Base-by-base conservation (phyloP, 352 stramenopile genomes). In the Pythium apleroticum region DNA sequence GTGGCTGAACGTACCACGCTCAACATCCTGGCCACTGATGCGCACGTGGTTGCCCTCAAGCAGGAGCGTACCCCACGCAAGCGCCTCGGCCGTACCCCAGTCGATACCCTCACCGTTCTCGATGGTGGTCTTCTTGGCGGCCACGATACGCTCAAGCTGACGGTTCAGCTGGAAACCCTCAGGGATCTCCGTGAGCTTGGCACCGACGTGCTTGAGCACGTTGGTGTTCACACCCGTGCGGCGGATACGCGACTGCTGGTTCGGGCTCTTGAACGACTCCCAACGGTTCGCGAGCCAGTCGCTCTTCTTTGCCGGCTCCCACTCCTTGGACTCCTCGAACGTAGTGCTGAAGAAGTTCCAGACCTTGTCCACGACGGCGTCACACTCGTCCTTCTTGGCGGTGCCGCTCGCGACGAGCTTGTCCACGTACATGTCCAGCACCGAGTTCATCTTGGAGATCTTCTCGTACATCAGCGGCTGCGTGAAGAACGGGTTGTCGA, bases 181-280 rank as follows among this genome's bases (percentile, higher is more conserved):
- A 17, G 89, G 89, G 30, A 93, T 88, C 12, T 83, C 78, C 31
- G 93, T 94, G 15, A 94, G 69, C 57, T 95, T 84, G 37, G 78
- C 68, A 49, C 95, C 95, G 66, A 99, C 93, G 54, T 96, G 86
- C 56, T 91, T 86, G 20, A 99, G 83, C 59, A 92, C 78, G 20
- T 98, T 83, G 55, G 92, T 85, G 52, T 98, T 80, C 3, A 99
- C 96, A 66, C 97, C 97, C 15, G 97, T 99, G 25, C 80, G 72
- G 58, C 96, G 93, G 60, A 97, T 93, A 59, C 82, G 80, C 60
- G 81, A 92, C 63, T 94, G 86, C 76, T 99, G 96, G 46, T 91
- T 93, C 37, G 97, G 97, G 57, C 88, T 96, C 75, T 98, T 98
- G 84, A 99, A 99, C 28, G 96, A 98, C 39, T 91, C 86, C 97